Conservation (phyloP, 176 grass and related monocot species). For the Ensete ventricosum region DNA sequence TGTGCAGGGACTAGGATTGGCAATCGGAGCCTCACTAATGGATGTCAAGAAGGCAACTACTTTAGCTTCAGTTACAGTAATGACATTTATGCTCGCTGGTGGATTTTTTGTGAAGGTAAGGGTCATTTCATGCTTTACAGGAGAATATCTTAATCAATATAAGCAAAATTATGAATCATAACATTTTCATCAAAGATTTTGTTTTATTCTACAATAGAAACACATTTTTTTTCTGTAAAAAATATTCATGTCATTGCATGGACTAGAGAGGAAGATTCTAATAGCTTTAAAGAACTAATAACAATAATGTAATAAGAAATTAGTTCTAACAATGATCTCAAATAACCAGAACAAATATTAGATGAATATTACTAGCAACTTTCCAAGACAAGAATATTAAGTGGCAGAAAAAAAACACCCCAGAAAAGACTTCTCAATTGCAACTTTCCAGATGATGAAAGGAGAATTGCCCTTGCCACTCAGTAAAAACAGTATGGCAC, state of each 20-base stretch:
- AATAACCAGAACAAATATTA: neutral
- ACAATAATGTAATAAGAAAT: neutral
- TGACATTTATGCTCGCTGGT: constrained; percentile 99
- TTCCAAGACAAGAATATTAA: too few species aligned
- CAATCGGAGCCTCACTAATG: constrained; percentile 72
- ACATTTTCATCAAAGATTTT: neutral
- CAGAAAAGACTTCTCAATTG: neutral
- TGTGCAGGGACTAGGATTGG: constrained; percentile 66
- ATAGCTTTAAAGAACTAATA: neutral
- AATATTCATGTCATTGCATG: neutral
- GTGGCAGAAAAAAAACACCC: neutral
- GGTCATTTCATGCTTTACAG: neutral
- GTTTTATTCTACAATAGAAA: neutral
- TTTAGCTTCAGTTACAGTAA: constrained; percentile 95
- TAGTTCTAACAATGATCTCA: neutral
- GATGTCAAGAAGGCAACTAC: constrained; percentile 98
- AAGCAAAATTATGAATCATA: neutral
- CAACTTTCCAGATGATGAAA: neutral
- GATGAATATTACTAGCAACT: too few species aligned
- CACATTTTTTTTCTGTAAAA: neutral
- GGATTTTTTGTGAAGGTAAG: constrained; percentile 96
- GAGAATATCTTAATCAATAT: neutral
- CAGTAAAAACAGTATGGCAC: neutral
- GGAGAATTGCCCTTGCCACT: neutral
- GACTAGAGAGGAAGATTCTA: neutral